Evolutionary conservation across 345 rosid species (phyloP).

Genomic region (Kandelia obovata): DNA sequence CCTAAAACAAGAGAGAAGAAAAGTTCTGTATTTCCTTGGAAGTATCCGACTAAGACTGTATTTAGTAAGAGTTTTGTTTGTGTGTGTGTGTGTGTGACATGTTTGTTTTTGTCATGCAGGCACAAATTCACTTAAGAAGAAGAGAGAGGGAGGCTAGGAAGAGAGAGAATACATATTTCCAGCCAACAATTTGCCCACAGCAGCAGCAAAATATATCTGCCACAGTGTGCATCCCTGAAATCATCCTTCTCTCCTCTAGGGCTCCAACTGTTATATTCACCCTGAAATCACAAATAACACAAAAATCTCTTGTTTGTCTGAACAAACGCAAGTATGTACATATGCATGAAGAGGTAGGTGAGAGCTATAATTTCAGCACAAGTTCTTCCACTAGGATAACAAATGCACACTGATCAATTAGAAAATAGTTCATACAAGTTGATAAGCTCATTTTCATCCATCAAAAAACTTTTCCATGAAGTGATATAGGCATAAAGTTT

Average conservation of each 20-base stretch:
- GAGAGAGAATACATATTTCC: slow-evolving; percentile 71
- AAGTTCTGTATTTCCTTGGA: too few relatives aligned
- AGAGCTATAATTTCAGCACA: not conserved
- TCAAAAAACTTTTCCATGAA: not conserved
- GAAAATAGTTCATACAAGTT: too few relatives aligned
- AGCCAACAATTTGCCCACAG: slow-evolving; percentile 85
- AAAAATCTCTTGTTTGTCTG: not conserved
- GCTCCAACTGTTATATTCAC: slow-evolving; percentile 67
- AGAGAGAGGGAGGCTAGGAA: not conserved
- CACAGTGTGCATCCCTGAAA: slow-evolving; percentile 77
- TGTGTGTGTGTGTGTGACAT: not conserved
- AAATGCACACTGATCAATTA: too few relatives aligned
- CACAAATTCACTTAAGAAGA: too few relatives aligned
- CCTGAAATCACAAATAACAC: slow-evolving; percentile 37
- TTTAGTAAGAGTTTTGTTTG: not conserved
- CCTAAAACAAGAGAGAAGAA: too few relatives aligned
- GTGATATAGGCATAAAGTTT: not conserved
- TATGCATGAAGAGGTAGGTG: not conserved
- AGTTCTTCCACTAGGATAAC: not conserved
- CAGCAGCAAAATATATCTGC: slow-evolving; percentile 85
- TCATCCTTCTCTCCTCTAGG: slow-evolving; percentile 71
- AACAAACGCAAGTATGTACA: not conserved
- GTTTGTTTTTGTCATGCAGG: too few relatives aligned
- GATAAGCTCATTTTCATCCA: not conserved
- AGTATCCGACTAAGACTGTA: too few relatives aligned